Percentiles rank a stretch among this genome's conserved stretches.
phyloP scores from a whole-genome alignment of 805 yeast genomes.

The Yamadazyma sp. region DNA sequence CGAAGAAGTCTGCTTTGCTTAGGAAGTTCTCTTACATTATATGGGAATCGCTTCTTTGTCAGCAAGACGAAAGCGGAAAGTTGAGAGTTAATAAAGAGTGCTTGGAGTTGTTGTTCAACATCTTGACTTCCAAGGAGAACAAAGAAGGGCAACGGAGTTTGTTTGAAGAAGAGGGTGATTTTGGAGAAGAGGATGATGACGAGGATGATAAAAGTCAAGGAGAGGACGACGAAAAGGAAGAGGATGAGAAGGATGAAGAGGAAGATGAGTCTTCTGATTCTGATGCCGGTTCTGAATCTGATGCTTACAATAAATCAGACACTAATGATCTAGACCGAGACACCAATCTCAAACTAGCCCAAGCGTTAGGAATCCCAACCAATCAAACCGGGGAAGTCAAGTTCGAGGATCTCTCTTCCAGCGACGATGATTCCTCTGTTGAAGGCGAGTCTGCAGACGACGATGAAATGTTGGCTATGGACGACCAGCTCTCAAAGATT shows the following conservation, averaged over 20 bases:
- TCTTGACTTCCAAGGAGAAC: conserved; percentile 62
- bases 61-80: conserved; percentile 25
- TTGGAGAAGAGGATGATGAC: conserved; percentile 23
- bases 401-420: conserved; percentile 36
- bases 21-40: conserved; percentile 38
- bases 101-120: conserved; percentile 36
- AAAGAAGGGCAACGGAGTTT: conserved; percentile 74
- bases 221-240: conserved; percentile 26
- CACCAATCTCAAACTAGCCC: conserved; percentile 65
- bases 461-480: conserved; percentile 94
- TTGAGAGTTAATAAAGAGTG: conserved; percentile 30
- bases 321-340: conserved; percentile 31
- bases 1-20: conserved; percentile 34
- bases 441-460: conserved; percentile 84
- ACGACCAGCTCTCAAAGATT: conserved; percentile 76
- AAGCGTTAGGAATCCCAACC: conserved; percentile 66
- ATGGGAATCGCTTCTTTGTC: conserved; percentile 43
- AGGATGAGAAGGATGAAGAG: conserved; percentile 17
- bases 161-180: conserved; percentile 59
- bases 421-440: conserved; percentile 52
- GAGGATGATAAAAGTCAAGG: conserved; percentile 31
- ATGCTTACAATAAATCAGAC: conserved; percentile 17
- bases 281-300: conserved; percentile 14
- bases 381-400: conserved; percentile 44
- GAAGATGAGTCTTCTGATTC: neutral